phyloP scores from a whole-genome alignment of 805 yeast species.

The Zygosaccharomyces rouxii region DNA sequence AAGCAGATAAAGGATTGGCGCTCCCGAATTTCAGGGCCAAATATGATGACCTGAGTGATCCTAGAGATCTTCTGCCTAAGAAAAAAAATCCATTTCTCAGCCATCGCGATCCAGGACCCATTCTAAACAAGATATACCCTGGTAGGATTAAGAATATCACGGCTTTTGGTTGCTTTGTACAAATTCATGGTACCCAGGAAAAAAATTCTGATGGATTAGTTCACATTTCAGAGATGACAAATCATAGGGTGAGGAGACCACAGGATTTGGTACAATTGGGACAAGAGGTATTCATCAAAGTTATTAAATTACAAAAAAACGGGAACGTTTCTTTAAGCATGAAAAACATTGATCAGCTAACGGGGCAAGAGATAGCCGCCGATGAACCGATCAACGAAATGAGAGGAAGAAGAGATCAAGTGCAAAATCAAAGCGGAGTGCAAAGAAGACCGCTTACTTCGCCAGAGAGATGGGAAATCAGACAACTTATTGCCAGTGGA shows the following conservation, averaged over 20 bases:
- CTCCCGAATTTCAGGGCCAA: constrained; percentile 17
- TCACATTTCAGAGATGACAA: constrained; percentile 66
- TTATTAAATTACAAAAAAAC: constrained; percentile 43
- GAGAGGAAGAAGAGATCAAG: constrained; percentile 9
- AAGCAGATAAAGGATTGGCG: constrained; percentile 11
- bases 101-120: constrained; percentile 32
- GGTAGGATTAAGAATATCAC: constrained; percentile 61
- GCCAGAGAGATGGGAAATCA: constrained; percentile 87
- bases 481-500: constrained; percentile 78
- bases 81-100: constrained; percentile 3
- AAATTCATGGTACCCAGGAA: constrained; percentile 40
- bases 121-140: constrained; percentile 46
- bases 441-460: constrained; percentile 56
- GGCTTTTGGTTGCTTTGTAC: constrained; percentile 75
- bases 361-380: constrained; percentile 43
- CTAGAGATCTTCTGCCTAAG: constrained; percentile 17
- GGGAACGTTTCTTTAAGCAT: constrained; percentile 56
- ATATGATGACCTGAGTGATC: constrained; percentile 20
- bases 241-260: constrained; percentile 49
- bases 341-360: constrained; percentile 66
- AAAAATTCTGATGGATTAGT: constrained; percentile 55
- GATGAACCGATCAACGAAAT: constrained; percentile 3
- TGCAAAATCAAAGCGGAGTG: constrained; percentile 2
- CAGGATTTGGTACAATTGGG: constrained; percentile 50
- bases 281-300: constrained; percentile 63